phyloP scores from a whole-genome alignment of 495 filamentous ascomycete species.

The Hyaloscypha finlandica region DNA sequence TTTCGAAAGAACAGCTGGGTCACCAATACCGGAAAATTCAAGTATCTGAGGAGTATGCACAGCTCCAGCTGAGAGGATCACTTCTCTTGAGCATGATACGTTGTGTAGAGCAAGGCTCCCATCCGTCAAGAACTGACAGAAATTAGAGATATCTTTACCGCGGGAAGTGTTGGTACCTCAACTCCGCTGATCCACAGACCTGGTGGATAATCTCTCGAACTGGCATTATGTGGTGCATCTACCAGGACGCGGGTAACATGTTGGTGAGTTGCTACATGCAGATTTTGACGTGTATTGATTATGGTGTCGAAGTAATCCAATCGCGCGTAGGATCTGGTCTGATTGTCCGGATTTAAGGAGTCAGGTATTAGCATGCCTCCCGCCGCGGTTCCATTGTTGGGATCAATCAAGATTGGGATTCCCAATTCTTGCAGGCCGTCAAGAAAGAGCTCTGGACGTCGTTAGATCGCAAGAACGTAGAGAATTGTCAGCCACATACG shows the following conservation, averaged over 20 bases:
- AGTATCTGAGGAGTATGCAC: constrained; percentile 66
- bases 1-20: constrained; percentile 44
- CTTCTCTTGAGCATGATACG: constrained; percentile 47
- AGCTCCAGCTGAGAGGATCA: constrained; percentile 63
- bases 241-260: constrained; percentile 17
- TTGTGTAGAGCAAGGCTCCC: constrained; percentile 14
- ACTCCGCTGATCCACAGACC: constrained; percentile 11
- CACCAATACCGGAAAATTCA: constrained; percentile 64
- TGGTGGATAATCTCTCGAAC: background rate
- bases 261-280: constrained; percentile 40
- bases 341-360: constrained; percentile 42
- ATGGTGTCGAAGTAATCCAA: constrained; percentile 39
- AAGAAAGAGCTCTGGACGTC: constrained; percentile 12
- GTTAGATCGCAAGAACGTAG: background rate
- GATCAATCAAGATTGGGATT: background rate
- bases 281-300: constrained; percentile 31
- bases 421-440: background rate
- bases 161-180: background rate
- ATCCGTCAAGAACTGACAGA: constrained; percentile 8
- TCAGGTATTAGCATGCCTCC: constrained; percentile 8
- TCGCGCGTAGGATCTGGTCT: constrained; percentile 42
- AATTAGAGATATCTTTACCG: background rate
- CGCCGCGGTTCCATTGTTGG: constrained; percentile 5
- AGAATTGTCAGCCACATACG: background rate
- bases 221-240: background rate